Evolutionary conservation across 352 stramenopile species (phyloP), one percentile per base, ranked within the genome.

Genomic region (Globisporangium sylvaticum): DNA sequence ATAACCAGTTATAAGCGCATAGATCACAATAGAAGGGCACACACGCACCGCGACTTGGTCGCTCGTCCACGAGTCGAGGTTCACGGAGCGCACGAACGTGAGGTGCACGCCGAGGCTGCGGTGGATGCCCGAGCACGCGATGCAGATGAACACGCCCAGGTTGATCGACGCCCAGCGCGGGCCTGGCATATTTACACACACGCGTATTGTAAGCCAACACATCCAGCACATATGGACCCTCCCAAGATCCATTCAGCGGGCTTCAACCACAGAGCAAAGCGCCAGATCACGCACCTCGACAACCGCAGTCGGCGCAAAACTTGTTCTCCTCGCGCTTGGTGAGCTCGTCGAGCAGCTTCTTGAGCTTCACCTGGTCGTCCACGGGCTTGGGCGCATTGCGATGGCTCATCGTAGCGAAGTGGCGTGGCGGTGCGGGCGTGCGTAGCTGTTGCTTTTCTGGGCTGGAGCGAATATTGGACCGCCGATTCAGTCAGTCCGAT

Each of bases 81-180:
- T 96, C 18, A 96, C 88, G 37, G 87, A 97, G 31, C 94, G 88
- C 66, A 98, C 95, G 65, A 98, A 96, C 20, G 90, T 97, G 39
- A 98, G 70, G 73, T 98, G 94, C 32, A 97, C 90, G 62, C 95
- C 95, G 58, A 98, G 79, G 54, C 87, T 95, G 64, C 95, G 89
- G 71, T 98, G 95, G 71, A 98, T 96, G 32, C 92, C 94, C 18
- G 91, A 95, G 77, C 95, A 98, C 56, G 90, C 83, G 70, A 97
- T 97, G 79, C 95, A 98, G 67, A 98, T 94, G 75, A 98, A 98
- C 24, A 98, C 91, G 32, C 95, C 95, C 20, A 98, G 75, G 77
- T 97, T 98, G 68, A 97, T 96, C 31, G 87, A 96, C 34, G 92
- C 93, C 95, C 95, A 98, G 58, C 90, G 91, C 31, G 94, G 94